A percentile compares a stretch with the other conserved stretches of the same genome.
Evolutionary conservation across 2,329 filamentous ascomycete species (phyloP).

Genomic region (Talaromyces piceae): DNA sequence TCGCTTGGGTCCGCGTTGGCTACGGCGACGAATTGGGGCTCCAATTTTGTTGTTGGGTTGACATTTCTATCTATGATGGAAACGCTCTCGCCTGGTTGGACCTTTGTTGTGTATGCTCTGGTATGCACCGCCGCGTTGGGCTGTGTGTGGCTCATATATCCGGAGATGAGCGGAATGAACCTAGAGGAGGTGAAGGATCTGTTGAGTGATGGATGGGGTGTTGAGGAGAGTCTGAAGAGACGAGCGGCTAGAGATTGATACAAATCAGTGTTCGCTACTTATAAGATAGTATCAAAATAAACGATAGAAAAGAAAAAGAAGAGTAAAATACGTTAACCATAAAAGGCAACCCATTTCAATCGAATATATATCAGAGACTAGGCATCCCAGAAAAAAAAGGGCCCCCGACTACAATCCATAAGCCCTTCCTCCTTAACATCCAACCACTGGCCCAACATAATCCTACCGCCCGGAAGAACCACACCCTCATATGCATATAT

Average conservation of each 20-base stretch:
- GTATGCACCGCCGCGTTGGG: constrained; percentile 63
- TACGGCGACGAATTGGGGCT: constrained; percentile 76
- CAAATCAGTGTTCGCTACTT: too few relatives aligned
- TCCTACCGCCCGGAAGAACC: constrained; percentile 39
- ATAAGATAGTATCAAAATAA: too few relatives aligned
- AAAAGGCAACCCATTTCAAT: too few relatives aligned
- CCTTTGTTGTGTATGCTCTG: constrained; percentile 70
- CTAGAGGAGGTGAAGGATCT: constrained; percentile 72
- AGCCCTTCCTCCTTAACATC: constrained; percentile 19
- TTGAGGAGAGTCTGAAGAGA: constrained; percentile 40
- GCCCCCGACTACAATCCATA: constrained; percentile 15
- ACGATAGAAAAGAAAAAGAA: too few relatives aligned
- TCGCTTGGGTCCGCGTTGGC: constrained; percentile 55
- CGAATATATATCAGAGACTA: neutral
- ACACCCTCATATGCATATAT: constrained; percentile 43
- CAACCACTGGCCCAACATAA: constrained; percentile 45
- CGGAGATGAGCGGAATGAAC: constrained; percentile 74
- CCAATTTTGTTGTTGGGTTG: constrained; percentile 77
- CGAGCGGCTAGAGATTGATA: constrained; percentile 10
- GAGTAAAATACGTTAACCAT: too few relatives aligned
- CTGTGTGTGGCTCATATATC: constrained; percentile 67
- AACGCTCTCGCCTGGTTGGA: constrained; percentile 61
- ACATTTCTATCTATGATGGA: constrained; percentile 88
- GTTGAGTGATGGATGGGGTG: constrained; percentile 66
- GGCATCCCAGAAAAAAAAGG: constrained; percentile 28